phyloP scores from a whole-genome alignment of 768 basidiomycete genomes.

The Hydnum rufescens region DNA sequence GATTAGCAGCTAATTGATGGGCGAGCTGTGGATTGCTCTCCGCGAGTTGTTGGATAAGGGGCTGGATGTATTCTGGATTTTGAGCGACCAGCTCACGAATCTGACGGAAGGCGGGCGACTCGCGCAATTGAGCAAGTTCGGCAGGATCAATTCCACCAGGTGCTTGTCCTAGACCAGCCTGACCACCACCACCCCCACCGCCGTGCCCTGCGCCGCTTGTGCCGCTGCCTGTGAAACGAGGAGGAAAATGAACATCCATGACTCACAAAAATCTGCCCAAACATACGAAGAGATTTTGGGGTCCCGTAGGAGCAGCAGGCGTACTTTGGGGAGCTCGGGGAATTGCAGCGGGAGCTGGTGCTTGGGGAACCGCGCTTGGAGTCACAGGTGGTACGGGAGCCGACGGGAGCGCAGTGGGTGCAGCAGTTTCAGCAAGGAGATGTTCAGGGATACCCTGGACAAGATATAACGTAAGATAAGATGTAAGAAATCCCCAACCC shows the following conservation, averaged over 20 bases:
- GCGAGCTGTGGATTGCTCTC: constrained; percentile 55
- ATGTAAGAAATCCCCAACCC: constrained; percentile 6
- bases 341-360: background rate
- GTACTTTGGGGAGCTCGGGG: constrained; percentile 11
- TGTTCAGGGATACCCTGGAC: constrained; percentile 62
- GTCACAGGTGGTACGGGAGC: constrained; percentile 21
- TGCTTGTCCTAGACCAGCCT: constrained; percentile 7
- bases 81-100: constrained; percentile 49
- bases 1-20: constrained; percentile 46
- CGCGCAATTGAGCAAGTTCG: constrained; percentile 26
- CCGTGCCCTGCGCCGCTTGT: constrained; percentile 19
- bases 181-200: constrained; percentile 17
- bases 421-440: constrained; percentile 34
- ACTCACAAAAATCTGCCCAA: background rate
- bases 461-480: background rate
- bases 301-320: constrained; percentile 15
- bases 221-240: constrained; percentile 12
- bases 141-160: constrained; percentile 22
- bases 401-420: constrained; percentile 21
- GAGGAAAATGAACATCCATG: background rate
- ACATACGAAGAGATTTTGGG: constrained; percentile 70
- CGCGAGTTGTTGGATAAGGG: constrained; percentile 67
- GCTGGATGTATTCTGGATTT: constrained; percentile 64
- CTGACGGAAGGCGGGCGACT: constrained; percentile 47
- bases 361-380: background rate